A percentile compares a stretch with the other conserved stretches of the same genome.
Evolutionary conservation across 2,329 filamentous ascomycete genomes (phyloP).

Genomic region (Fusarium sublunatum): DNA sequence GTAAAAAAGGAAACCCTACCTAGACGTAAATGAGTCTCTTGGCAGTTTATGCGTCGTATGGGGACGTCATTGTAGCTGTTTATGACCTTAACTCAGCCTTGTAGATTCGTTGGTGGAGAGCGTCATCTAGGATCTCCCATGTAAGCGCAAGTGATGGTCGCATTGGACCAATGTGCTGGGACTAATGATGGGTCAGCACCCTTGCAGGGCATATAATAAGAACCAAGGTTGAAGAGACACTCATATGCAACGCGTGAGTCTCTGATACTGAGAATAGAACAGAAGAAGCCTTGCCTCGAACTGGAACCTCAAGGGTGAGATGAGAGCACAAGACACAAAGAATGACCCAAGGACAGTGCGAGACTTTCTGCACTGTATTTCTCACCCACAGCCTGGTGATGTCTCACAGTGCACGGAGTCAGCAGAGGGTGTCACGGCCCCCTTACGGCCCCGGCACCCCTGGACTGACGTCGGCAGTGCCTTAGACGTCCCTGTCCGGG

Average conservation of each 20-base stretch:
- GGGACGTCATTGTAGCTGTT: constrained; percentile 25
- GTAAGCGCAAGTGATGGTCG: constrained; percentile 19
- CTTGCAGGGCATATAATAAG: constrained; percentile 19
- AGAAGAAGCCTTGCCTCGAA: constrained; percentile 23
- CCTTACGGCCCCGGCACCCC: constrained; percentile 23
- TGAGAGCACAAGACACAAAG: constrained; percentile 2
- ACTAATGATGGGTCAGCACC: not conserved
- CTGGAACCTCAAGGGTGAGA: constrained; percentile 18
- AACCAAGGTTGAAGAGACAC: constrained; percentile 22
- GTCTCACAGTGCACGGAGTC: constrained; percentile 5
- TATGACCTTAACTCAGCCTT: constrained; percentile 12
- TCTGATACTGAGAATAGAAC: constrained; percentile 31
- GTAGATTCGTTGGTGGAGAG: constrained; percentile 10
- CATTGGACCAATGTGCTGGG: constrained; percentile 9
- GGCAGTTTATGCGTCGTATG: constrained; percentile 22
- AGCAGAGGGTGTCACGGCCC: not conserved
- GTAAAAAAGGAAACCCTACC: not conserved
- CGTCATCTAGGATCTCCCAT: constrained; percentile 22
- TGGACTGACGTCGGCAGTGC: constrained; percentile 43
- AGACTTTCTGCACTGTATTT: constrained; percentile 3
- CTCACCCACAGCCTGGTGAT: not conserved
- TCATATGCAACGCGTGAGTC: not conserved
- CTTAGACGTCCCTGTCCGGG: not conserved
- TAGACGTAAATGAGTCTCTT: constrained; percentile 8
- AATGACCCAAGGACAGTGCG: constrained; percentile 28